Base-by-base conservation (phyloP, 2,329 filamentous ascomycete genomes). In the Akanthomyces uredinophilus region DNA sequence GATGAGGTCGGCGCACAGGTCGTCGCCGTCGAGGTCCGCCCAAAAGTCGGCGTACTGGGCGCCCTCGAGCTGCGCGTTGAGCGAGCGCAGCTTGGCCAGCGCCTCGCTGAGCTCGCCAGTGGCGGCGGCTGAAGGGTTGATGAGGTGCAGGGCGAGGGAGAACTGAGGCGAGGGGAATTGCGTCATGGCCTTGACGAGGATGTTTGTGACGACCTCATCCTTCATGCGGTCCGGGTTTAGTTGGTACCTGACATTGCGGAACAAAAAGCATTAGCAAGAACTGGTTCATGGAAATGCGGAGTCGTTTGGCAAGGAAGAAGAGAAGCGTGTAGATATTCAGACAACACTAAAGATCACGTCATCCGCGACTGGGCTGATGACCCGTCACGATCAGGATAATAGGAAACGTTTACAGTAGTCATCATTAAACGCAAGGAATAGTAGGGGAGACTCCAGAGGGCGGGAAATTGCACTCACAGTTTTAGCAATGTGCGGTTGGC, bases 171-270 rank as follows among this genome's bases (percentile, higher is more conserved):
- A 93, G 67, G 95, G 95, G 83, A 99, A 99, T 80, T 96, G 91
- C 69, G 94, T 96, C 75, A 99, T 88, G 68, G 93, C 86, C 84
- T 98, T 99, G 83, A 96, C 93, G 76, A 99, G 92, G 80, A 98
- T 90, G 85, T 98, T 98, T 83, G 95, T 98, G 78, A 95, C 92
- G 73, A 94, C 92, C 79, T 99, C 95, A 74, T 96, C 91, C 82
- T 95, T 94, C 74, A 93, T 88, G 70, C 96, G 91, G 82, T 98
- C 93, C 58, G 95, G 95, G 86, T 99, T 99, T 81, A 99, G 96
- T 82, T 99, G 96, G 85, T 99, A 99, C 68, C 95, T 99, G 70
- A 65, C 14, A 29, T 29, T 24, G 49, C 18, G 5, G 18, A 16
- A 53, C 18, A 16, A 35, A 29, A 29, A 29, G 37, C 16, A 37